Evolutionary conservation across 2,329 filamentous ascomycete genomes (phyloP).

Genomic region (Sarocladium strictum): DNA sequence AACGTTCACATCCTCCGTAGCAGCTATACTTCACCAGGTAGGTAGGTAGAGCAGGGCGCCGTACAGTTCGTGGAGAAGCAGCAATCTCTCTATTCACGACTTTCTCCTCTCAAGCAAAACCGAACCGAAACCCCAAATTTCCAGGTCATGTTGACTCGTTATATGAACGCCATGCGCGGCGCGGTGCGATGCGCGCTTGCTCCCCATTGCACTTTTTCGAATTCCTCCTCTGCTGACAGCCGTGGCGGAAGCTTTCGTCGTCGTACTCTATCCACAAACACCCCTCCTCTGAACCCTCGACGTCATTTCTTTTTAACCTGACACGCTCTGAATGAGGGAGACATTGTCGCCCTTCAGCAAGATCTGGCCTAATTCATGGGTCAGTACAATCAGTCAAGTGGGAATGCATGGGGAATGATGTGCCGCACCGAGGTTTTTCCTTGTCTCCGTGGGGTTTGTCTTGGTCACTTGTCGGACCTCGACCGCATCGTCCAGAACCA

Average conservation of each 20-base stretch:
- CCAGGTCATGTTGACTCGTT: constrained; percentile 1
- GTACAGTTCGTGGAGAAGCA: not conserved
- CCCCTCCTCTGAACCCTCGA: no score
- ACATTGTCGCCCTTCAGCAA: constrained; percentile 86
- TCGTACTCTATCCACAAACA: no score
- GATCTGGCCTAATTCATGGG: constrained; percentile 65
- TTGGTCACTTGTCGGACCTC: constrained; percentile 85
- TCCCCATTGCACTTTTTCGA: no score
- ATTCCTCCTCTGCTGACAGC: no score
- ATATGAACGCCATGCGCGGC: constrained; percentile 1
- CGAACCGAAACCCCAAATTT: not conserved
- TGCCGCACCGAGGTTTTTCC: constrained; percentile 68
- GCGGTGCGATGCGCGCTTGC: not conserved
- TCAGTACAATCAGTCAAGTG: constrained; percentile 11
- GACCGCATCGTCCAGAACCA: constrained; percentile 91
- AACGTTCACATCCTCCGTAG: no score
- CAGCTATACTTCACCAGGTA: no score
- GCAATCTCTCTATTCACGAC: not conserved
- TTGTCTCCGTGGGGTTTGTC: constrained; percentile 66
- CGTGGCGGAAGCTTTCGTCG: no score
- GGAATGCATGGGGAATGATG: constrained; percentile 11
- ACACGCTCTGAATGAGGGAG: constrained; percentile 63
- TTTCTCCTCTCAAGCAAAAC: constrained; percentile 2
- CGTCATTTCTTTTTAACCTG: constrained; percentile 10
- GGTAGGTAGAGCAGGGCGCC: no score